Conservation (phyloP, 2,329 filamentous ascomycete genomes). For the Aspergillus clavatus region DNA sequence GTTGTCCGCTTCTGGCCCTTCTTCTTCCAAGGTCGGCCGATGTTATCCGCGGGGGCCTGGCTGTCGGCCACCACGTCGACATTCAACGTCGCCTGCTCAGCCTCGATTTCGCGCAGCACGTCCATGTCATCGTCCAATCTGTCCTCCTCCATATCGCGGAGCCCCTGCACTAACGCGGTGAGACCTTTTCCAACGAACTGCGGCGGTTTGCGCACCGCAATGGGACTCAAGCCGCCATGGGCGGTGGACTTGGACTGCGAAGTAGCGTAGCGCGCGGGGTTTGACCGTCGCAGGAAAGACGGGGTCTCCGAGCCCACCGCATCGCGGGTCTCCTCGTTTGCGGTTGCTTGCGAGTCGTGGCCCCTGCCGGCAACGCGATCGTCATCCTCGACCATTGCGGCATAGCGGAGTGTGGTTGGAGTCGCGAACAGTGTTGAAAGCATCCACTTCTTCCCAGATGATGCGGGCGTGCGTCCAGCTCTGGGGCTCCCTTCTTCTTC, state of each 20-base stretch:
- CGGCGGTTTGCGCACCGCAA: slow-evolving; percentile 33
- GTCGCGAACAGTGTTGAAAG: slow-evolving; percentile 44
- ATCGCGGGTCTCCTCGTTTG: slow-evolving; percentile 7
- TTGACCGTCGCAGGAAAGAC: slow-evolving; percentile 37
- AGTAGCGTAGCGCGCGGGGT: slow-evolving; percentile 26
- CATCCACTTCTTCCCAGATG: slow-evolving; percentile 42
- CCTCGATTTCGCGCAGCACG: slow-evolving; percentile 42
- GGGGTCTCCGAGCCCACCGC: slow-evolving; percentile 33
- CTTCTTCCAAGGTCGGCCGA: slow-evolving; percentile 38
- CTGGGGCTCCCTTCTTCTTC: slow-evolving; percentile 22
- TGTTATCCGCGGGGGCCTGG: slow-evolving; percentile 21
- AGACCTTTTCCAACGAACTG: slow-evolving; percentile 38
- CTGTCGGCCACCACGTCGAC: slow-evolving; percentile 36
- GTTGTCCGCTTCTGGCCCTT: slow-evolving; percentile 49
- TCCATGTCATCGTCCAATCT: slow-evolving; percentile 41
- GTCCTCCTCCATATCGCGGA: slow-evolving; percentile 40
- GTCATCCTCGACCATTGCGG: slow-evolving; percentile 35
- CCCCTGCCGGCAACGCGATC: slow-evolving; percentile 13
- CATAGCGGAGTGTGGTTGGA: slow-evolving; percentile 41
- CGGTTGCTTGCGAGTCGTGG: slow-evolving; percentile 4
- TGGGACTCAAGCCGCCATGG: slow-evolving; percentile 31
- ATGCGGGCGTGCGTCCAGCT: slow-evolving; percentile 37
- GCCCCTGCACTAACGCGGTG: slow-evolving; percentile 35
- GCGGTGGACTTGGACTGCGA: slow-evolving; percentile 9
- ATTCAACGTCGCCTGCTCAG: slow-evolving; percentile 25